Conservation (phyloP, 345 rosid species). For the Citrus trifoliata region DNA sequence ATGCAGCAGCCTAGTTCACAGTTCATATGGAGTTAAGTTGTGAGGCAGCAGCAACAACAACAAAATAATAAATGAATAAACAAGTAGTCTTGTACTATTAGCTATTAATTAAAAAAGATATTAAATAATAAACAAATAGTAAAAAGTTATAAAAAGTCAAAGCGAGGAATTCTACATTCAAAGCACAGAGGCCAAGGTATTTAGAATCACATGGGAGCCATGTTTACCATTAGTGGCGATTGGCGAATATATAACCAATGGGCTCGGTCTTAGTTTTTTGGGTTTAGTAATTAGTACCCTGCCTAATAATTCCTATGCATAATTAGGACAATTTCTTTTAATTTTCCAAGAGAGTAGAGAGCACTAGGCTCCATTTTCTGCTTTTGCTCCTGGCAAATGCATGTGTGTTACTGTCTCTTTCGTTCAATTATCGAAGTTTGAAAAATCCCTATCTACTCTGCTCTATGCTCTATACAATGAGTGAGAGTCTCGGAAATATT, state of each 20-base stretch:
- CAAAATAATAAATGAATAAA: background rate
- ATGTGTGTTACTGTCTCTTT: constrained; percentile 11
- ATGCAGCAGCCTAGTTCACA: background rate
- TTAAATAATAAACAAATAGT: background rate
- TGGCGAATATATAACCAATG: too few relatives aligned
- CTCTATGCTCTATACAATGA: background rate
- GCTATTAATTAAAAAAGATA: background rate
- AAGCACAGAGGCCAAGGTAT: constrained; percentile 46
- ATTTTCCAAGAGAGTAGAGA: background rate
- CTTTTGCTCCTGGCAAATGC: background rate
- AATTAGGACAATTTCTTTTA: constrained; percentile 7
- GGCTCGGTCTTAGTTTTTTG: too few relatives aligned
- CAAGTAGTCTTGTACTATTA: background rate
- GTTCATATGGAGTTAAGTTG: background rate
- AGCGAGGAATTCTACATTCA: constrained; percentile 40
- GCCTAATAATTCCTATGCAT: background rate
- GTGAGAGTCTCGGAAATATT: background rate
- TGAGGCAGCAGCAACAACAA: background rate
- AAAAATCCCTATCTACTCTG: background rate
- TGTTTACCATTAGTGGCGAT: background rate
- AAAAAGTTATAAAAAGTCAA: constrained; percentile 39
- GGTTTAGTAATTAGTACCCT: background rate
- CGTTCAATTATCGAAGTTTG: background rate
- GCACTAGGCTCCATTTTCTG: background rate
- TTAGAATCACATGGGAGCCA: constrained; percentile 56